Evolutionary conservation across 192 early-diverging fungal genomes (phyloP), one percentile per base, ranked within the genome.

Genomic region (Phlyctochytrium bullatum): DNA sequence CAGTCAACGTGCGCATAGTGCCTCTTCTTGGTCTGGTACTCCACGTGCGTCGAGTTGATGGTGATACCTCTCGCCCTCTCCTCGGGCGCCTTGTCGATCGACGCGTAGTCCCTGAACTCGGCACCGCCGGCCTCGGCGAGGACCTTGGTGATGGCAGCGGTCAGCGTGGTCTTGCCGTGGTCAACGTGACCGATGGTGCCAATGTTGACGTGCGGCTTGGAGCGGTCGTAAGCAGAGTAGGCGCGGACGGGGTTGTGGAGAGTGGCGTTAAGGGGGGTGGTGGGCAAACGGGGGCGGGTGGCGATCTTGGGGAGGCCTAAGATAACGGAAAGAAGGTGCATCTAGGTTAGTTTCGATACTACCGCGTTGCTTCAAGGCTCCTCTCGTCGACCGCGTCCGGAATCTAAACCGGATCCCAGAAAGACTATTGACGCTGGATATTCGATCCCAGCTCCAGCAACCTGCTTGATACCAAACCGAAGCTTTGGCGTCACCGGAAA

Each of bases 151-250:
- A 98, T 98, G 67, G 97, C 97, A 36, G 97, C 97, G 23, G 97
- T 96, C 72, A 97, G 89, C 35, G 97, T 96, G 28, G 97, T 96
- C 87, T 97, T 99, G 62, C 94, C 95, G 87, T 97, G 95, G 77
- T 99, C 95, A 67, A 99, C 95, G 80, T 99, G 97, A 53, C 97
- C 97, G 72, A 98, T 97, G 35, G 95, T 97, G 66, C 95, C 95
- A 70, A 99, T 93, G 82, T 99, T 99, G 75, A 99, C 88, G 80
- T 99, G 97, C 6, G 94, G 97, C 88, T 99, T 99, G 25, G 71
- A 69, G 61, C 95, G 89, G 34, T 84, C 69, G 80, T 87, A 98
- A 65, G 90, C 84, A n/a, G 78, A 63, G 81, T 83, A 83, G 10
- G 34, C 34, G n/a, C 76, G 75, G 34, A 34, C 34, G 25, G 10